These are phyloP conservation scores for Wickerhamiella shivajii DNA, from an alignment of 805 yeast genomes.

Conservation along the genomic window DNA sequence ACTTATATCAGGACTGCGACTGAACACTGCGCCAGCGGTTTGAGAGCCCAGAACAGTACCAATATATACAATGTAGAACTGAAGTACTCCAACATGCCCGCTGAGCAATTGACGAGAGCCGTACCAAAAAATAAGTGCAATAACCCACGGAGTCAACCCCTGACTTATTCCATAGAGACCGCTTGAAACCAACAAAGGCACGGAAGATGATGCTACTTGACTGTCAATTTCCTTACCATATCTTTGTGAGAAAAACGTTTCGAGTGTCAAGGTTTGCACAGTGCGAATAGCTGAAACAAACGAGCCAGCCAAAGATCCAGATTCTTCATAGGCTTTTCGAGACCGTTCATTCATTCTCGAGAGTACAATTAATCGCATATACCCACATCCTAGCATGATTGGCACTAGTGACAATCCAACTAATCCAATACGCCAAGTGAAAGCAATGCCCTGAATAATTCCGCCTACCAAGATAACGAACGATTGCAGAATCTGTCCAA, in stretches of 20 bases:
- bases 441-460: constrained; percentile 26
- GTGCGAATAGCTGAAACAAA: constrained; percentile 28
- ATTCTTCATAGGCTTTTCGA: constrained; percentile 25
- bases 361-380: constrained; percentile 25
- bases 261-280: constrained; percentile 29
- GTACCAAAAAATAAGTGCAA: constrained; percentile 32
- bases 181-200: constrained; percentile 22
- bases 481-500: constrained; percentile 27
- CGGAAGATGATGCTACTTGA: constrained; percentile 22
- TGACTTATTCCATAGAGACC: constrained; percentile 27
- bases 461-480: constrained; percentile 28
- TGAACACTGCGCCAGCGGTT: constrained; percentile 30
- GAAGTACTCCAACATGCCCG: constrained; percentile 20
- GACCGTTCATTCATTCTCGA: constrained; percentile 25
- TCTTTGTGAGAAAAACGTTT: constrained; percentile 24
- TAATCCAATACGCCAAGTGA: constrained; percentile 29
- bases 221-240: constrained; percentile 21
- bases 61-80: constrained; percentile 28
- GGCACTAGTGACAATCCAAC: constrained; percentile 29
- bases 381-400: constrained; percentile 28
- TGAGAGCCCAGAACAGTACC: constrained; percentile 30
- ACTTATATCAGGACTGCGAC: constrained; percentile 31
- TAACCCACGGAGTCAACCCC: constrained; percentile 28
- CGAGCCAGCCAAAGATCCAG: constrained; percentile 30
- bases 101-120: constrained; percentile 27